Conservation (phyloP, 768 basidiomycete genomes). For the Clitopilus hobsonii region DNA sequence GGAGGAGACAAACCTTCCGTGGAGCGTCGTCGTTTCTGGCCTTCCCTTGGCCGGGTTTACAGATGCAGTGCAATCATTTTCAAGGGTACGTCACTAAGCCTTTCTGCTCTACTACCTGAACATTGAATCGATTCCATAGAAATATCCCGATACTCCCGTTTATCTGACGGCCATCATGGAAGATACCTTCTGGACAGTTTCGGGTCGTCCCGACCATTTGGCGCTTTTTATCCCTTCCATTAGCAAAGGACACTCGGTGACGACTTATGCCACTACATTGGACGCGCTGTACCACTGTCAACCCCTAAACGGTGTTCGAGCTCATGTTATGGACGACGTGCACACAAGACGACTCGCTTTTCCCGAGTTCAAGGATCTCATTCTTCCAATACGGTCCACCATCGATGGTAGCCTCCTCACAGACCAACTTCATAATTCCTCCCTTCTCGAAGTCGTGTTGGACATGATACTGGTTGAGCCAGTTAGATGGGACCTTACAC, state of each 20-base stretch:
- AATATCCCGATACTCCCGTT: constrained; percentile 18
- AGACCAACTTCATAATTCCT: constrained; percentile 12
- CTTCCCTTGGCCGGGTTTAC: constrained; percentile 26
- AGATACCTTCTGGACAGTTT: constrained; percentile 46
- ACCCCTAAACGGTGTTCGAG: constrained; percentile 24
- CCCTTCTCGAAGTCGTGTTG: constrained; percentile 38
- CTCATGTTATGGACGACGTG: constrained; percentile 41
- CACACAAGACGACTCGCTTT: constrained; percentile 41
- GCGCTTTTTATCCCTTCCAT: constrained; percentile 30
- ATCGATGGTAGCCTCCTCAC: constrained; percentile 33
- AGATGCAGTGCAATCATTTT: constrained; percentile 13
- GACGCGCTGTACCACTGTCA: constrained; percentile 50
- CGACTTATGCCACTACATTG: constrained; percentile 39
- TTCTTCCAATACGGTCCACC: constrained; percentile 43
- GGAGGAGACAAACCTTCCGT: constrained; percentile 17
- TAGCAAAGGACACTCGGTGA: constrained; percentile 27
- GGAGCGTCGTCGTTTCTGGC: constrained; percentile 18
- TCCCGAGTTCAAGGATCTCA: constrained; percentile 42
- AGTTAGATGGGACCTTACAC: constrained; percentile 48
- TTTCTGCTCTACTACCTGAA: constrained; percentile 2
- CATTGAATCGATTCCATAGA: not conserved
- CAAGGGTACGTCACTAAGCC: constrained; percentile 10
- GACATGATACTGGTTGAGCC: constrained; percentile 47
- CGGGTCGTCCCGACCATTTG: constrained; percentile 51
- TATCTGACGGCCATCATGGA: constrained; percentile 49